Base-by-base conservation (phyloP, 257 asterid species). In the Nicotiana paniculata region DNA sequence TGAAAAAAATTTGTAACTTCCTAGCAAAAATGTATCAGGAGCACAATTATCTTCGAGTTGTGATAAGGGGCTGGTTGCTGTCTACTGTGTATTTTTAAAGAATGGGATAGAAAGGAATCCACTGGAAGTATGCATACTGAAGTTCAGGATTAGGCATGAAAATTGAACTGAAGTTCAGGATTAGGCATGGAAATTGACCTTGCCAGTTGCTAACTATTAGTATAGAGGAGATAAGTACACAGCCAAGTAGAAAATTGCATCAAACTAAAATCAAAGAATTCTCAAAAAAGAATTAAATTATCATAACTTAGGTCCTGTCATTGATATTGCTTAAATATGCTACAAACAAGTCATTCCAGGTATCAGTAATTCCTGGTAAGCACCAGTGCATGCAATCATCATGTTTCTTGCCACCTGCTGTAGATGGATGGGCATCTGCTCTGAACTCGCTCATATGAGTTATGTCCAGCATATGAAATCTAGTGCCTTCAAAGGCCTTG, bases 331-430 rank as follows among this genome's bases (percentile, higher is more conserved):
- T 85, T 59, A 94, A 74, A 72, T 88, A 93, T 63, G 95, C 89
- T 51, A 92, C 76, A 81, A 94, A 88, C 88, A 93, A 85, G 91
- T 96, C 98, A 70, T 91, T 96, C 97, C 99, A 96, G 39, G 92
- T 91, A 90, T 96, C 97, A 7, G 97, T 91, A 32, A 94, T 89
- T 76, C 99, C 98, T 1, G 99, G 99, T 86, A 93, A 88, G 88
- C 98, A 96, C 97, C 99, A 94, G 81, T 94, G 99, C 99, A 96
- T 94, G 89, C 99, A 94, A 84, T 96, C 99, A 43, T 93, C 93
- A 24, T 94, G 99, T 79, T 85, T 87, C 86, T 93, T 95, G 58
- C 97, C 97, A 80, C 98, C 97, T 11, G 96, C 91, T 1, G 91
- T 61, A 30, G 97, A 89, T 35, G 98, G 99, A 85, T 96, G 98